Conservation (phyloP, 345 rosid genomes). For the Gossypioides kirkii region DNA sequence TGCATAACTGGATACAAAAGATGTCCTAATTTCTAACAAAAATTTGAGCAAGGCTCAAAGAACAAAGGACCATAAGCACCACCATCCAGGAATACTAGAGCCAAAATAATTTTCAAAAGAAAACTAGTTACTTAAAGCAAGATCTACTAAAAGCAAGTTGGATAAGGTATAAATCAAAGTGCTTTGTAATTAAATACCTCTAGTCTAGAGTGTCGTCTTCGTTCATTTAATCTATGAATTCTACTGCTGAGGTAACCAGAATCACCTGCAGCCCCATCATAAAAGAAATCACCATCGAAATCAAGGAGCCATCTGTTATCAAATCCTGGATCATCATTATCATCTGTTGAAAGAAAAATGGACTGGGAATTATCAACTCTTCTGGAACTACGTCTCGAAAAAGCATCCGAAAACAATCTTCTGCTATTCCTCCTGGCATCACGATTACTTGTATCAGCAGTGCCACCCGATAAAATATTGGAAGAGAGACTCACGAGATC, state of each 20-base stretch:
- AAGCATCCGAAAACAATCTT: constrained; percentile 56
- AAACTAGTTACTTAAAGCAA: background rate
- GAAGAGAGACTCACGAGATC: constrained; percentile 58
- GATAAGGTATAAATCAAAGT: background rate
- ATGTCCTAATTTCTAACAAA: background rate
- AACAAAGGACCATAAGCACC: background rate
- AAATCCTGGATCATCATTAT: constrained; percentile 32
- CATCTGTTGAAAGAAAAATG: constrained; percentile 39
- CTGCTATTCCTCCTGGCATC: constrained; percentile 47
- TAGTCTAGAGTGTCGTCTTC: constrained; percentile 48
- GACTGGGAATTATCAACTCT: constrained; percentile 38
- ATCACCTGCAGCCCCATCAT: constrained; percentile 37
- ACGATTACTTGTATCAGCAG: constrained; percentile 32
- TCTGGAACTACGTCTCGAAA: constrained; percentile 47
- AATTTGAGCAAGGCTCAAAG: background rate
- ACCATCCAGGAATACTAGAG: background rate
- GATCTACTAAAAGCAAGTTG: background rate
- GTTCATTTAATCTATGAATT: constrained; percentile 43
- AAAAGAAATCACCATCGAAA: constrained; percentile 36
- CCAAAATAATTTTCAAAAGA: background rate
- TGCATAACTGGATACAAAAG: background rate
- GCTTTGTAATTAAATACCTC: constrained; percentile 35
- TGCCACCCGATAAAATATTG: constrained; percentile 31
- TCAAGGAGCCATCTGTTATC: constrained; percentile 57
- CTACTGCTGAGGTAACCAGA: constrained; percentile 45